These are phyloP conservation scores for Truncatella angustata DNA, from an alignment of 2,329 filamentous ascomycete genomes.

Conservation along the genomic window DNA sequence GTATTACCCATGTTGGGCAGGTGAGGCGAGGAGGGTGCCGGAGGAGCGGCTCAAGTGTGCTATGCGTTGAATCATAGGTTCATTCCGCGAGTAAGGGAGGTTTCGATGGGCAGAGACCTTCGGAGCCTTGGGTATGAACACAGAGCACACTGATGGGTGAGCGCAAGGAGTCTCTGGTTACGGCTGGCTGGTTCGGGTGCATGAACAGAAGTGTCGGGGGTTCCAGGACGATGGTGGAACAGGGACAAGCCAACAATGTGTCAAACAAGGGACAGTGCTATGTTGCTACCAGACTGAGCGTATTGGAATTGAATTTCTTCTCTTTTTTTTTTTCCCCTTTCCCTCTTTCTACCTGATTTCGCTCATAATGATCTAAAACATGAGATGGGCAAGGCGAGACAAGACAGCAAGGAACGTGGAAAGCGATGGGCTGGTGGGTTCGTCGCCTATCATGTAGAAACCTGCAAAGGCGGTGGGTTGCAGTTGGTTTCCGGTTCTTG, in stretches of 20 bases:
- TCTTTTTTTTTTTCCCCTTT: too few species aligned
- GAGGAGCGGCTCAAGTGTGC: conserved; percentile 7
- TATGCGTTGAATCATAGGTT: background rate
- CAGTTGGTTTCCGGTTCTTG: conserved; percentile 2
- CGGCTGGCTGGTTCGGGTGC: background rate
- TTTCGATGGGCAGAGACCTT: background rate
- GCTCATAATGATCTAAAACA: background rate
- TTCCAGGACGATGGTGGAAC: conserved; percentile 1
- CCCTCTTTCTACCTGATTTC: background rate
- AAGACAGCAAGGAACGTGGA: background rate
- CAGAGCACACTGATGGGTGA: background rate
- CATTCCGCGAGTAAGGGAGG: background rate
- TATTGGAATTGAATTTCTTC: background rate
- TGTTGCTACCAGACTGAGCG: background rate
- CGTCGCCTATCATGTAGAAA: background rate
- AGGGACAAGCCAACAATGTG: too few species aligned
- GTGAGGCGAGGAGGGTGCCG: conserved; percentile 19
- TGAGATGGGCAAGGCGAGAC: background rate
- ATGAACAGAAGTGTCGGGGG: conserved; percentile 1
- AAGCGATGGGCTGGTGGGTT: background rate
- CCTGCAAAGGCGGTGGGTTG: background rate
- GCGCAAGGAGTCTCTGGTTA: background rate
- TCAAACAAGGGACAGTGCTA: too few species aligned
- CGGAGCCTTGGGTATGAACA: background rate
- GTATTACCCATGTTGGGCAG: conserved; percentile 48